Base-by-base conservation (phyloP, 129 eudicot genomes). In the Helichrysum umbraculigerum region DNA sequence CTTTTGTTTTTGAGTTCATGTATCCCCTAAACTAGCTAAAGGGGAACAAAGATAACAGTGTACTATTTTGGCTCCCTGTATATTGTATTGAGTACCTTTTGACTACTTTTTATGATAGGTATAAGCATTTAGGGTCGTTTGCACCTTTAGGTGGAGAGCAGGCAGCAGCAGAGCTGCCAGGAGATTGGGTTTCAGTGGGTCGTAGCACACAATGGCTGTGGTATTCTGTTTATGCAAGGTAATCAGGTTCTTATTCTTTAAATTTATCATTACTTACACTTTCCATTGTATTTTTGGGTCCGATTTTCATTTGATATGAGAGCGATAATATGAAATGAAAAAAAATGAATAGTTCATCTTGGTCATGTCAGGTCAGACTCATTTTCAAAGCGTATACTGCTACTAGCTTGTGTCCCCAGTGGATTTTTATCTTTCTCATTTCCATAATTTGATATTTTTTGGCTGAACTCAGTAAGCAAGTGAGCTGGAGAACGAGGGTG, bases 61-160 rank as follows among this genome's bases (percentile, higher is more conserved):
- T 57, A 4, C 20, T 15, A 17, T n/a, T 57, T 19, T 7, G 3
- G 32, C 5, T 28, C 6, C 5, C 6, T 10, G 35, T 61, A 5
- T 25, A 3, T 22, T 61, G 34, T 21, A 21, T 61, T 61, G 34
- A 9, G 6, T 25, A 37, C 33, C 33, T 28, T 25, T 61, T 57
- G 62, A 61, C 35, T 28, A 11, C 15, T 61, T 61, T 21, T 28
- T 28, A 11, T 28, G 33, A 8, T 4, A 92, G 98, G 82, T 93
- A 93, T 83, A 83, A 86, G 74, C 98, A 94, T 86, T 75, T 94
- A 0, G 98, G 98, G 62, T 87, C 83, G 81, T 94, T 94, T 80
- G 98, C 98, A 7, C 96, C 98, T n/a, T 73, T 94, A 57, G 98
- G 98, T n/a, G 98, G 98, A 70, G 98, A 94, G 61, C 98, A 94